Evolutionary conservation across 2,329 filamentous ascomycete species (phyloP).

Genomic region (Claviceps spartinae): DNA sequence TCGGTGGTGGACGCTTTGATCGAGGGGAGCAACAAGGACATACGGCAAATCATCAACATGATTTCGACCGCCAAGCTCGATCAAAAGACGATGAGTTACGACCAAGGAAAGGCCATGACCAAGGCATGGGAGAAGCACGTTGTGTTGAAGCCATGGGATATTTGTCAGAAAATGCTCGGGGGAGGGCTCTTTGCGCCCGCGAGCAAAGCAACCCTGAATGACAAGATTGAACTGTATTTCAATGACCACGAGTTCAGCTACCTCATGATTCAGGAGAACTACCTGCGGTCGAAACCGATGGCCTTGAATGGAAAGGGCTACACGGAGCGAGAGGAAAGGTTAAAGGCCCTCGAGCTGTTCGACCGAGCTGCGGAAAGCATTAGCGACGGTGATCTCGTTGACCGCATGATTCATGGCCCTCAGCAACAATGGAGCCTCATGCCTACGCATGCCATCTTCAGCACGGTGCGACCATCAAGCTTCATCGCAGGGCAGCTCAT

Average conservation of each 20-base stretch:
- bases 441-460: constrained; percentile 92
- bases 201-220: constrained; percentile 80
- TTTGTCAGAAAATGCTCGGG: constrained; percentile 81
- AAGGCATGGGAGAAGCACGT: constrained; percentile 98
- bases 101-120: constrained; percentile 83
- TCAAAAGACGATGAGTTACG: constrained; percentile 63
- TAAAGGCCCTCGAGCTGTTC: constrained; percentile 75
- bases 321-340: constrained; percentile 49
- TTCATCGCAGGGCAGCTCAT: constrained; percentile 69
- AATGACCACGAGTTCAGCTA: constrained; percentile 98
- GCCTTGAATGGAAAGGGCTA: constrained; percentile 43
- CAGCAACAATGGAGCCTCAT: constrained; percentile 98
- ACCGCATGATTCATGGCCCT: constrained; percentile 94
- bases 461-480: constrained; percentile 82
- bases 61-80: constrained; percentile 87
- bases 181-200: constrained; percentile 73
- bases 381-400: constrained; percentile 89
- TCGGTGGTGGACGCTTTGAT: constrained; percentile 85
- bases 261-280: constrained; percentile 97
- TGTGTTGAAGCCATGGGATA: constrained; percentile 95
- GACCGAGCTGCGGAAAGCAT: constrained; percentile 90
- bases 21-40: constrained; percentile 89
- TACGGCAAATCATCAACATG: constrained; percentile 98
- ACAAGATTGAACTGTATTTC: constrained; percentile 98
- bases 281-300: constrained; percentile 69